Evolutionary conservation across 139 green algal species (phyloP).

Genomic region (Volvox africanus): DNA sequence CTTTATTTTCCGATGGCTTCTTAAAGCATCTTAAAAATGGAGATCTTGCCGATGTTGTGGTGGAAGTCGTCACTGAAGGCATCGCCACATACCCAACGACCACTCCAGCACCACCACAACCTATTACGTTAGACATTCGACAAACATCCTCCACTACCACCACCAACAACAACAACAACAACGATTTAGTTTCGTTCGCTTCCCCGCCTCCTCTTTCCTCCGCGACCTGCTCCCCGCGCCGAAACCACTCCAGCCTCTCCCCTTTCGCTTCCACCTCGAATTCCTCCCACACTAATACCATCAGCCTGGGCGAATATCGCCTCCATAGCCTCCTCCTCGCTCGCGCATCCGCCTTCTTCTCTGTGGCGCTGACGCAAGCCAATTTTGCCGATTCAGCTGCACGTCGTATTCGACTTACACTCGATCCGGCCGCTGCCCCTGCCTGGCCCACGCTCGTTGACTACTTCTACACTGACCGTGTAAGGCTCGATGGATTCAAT

Average conservation of each 20-base stretch:
- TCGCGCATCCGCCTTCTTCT: constrained; percentile 35
- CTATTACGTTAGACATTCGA: not conserved
- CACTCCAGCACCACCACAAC: not conserved
- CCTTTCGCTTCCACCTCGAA: not conserved
- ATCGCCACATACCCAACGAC: too few species aligned
- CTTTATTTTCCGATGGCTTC: not conserved
- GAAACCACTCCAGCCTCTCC: not conserved
- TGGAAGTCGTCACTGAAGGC: not conserved
- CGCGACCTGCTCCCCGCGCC: too few species aligned
- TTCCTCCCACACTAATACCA: not conserved
- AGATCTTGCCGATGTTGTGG: not conserved
- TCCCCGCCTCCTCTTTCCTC: not conserved
- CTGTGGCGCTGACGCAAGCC: not conserved
- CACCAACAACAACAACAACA: too few species aligned
- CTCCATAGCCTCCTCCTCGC: constrained; percentile 37
- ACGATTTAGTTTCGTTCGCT: not conserved
- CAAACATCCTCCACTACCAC: not conserved
- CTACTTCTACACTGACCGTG: constrained; percentile 52
- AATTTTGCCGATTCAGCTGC: constrained; percentile 15
- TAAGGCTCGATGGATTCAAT: constrained; percentile 34
- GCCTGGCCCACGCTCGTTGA: not conserved
- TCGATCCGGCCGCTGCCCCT: not conserved
- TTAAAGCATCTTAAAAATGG: not conserved
- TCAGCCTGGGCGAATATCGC: not conserved
- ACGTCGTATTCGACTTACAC: not conserved